Percentiles rank a stretch among this genome's conserved stretches.
Conservation (phyloP, 768 basidiomycete species). For the Postia placenta region DNA sequence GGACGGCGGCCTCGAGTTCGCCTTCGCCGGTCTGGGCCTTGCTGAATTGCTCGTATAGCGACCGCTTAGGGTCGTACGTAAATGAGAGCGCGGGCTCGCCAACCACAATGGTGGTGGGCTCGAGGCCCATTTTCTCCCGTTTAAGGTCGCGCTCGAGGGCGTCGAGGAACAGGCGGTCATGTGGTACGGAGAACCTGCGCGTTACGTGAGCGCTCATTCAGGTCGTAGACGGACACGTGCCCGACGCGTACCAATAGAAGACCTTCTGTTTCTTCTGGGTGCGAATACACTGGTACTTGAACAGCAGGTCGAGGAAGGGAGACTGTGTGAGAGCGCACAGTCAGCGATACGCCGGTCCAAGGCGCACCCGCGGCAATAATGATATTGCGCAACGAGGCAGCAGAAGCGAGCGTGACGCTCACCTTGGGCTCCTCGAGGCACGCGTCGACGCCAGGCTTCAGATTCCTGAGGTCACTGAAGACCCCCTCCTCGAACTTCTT, state of each 20-base stretch:
- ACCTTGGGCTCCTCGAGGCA: slow-evolving; percentile 96
- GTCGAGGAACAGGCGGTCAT: slow-evolving; percentile 94
- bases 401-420: neutral
- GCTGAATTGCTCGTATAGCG: slow-evolving; percentile 86
- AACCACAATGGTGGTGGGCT: slow-evolving; percentile 69
- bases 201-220: slow-evolving; percentile 19
- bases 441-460: slow-evolving; percentile 91
- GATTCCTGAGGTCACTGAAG: slow-evolving; percentile 86
- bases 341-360: slow-evolving; percentile 6
- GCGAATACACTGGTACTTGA: slow-evolving; percentile 95
- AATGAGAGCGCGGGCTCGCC: slow-evolving; percentile 88
- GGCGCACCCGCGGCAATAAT: neutral
- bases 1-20: slow-evolving; percentile 27
- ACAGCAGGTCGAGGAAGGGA: slow-evolving; percentile 86
- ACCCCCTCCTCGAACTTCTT: slow-evolving; percentile 99
- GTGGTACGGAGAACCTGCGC: slow-evolving; percentile 90
- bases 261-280: slow-evolving; percentile 99
- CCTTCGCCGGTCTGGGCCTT: slow-evolving; percentile 33
- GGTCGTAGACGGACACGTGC: neutral
- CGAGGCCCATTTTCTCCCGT: slow-evolving; percentile 86
- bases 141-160: slow-evolving; percentile 95
- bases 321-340: slow-evolving; percentile 46
- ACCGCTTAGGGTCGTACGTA: slow-evolving; percentile 79
- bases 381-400: neutral
- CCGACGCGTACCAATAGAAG: slow-evolving; percentile 79